A percentile compares a stretch with the other conserved stretches of the same genome.
phyloP scores from a whole-genome alignment of 495 filamentous ascomycete species.

The Jackrogersella multiformis region DNA sequence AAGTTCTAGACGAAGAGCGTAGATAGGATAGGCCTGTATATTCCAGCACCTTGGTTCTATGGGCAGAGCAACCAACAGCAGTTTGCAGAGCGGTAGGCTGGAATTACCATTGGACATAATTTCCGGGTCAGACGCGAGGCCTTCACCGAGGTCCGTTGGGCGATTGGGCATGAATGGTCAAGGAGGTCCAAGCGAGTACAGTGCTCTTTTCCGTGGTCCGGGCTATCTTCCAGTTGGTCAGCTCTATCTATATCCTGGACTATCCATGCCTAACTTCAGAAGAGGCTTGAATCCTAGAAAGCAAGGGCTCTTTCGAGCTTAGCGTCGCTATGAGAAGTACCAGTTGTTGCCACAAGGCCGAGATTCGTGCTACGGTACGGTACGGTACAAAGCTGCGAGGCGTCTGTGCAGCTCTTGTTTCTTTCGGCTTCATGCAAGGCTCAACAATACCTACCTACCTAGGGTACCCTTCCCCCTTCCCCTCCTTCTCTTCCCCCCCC shows the following conservation, averaged over 20 bases:
- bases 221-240: constrained; percentile 53
- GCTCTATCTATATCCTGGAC: constrained; percentile 47
- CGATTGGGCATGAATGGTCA: constrained; percentile 51
- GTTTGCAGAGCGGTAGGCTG: constrained; percentile 34
- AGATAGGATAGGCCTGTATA: constrained; percentile 31
- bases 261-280: constrained; percentile 43
- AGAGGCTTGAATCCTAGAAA: constrained; percentile 45
- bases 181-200: constrained; percentile 50
- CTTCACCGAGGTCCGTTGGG: constrained; percentile 47
- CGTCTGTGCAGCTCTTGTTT: constrained; percentile 40
- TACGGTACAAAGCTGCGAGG: constrained; percentile 41
- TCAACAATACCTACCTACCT: constrained; percentile 33
- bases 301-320: constrained; percentile 42
- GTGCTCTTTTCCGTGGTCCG: constrained; percentile 47
- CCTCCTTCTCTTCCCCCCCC: constrained; percentile 7
- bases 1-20: constrained; percentile 3
- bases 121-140: constrained; percentile 49
- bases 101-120: constrained; percentile 53
- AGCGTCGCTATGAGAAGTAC: constrained; percentile 36
- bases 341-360: constrained; percentile 38
- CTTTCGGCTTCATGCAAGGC: constrained; percentile 43
- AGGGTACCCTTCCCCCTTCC: too few relatives aligned
- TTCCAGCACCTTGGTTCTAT: constrained; percentile 30
- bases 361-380: constrained; percentile 46
- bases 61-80: constrained; percentile 46